A percentile compares a stretch with the other conserved stretches of the same genome.
These are phyloP conservation scores for Suillus bovinus DNA, from an alignment of 768 basidiomycete species.

Conservation along the genomic window DNA sequence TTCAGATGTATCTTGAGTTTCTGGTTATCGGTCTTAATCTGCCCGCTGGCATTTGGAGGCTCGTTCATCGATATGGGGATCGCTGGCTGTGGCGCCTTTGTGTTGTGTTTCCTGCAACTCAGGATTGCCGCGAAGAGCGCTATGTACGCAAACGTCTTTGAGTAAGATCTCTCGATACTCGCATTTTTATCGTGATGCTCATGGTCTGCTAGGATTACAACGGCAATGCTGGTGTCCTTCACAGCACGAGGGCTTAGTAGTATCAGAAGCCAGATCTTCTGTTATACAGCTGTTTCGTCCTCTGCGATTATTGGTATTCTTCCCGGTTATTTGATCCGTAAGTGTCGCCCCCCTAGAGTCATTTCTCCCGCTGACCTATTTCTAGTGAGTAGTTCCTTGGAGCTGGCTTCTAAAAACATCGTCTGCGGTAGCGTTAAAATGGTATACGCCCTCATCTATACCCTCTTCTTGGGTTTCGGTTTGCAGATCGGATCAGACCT, in stretches of 20 bases:
- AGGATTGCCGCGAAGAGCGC: slow-evolving; percentile 72
- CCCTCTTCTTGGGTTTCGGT: slow-evolving; percentile 82
- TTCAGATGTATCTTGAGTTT: slow-evolving; percentile 71
- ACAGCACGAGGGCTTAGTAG: slow-evolving; percentile 79
- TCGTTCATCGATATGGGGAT: slow-evolving; percentile 86
- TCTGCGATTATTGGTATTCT: slow-evolving; percentile 86
- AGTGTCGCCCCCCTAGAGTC: slow-evolving; percentile 26
- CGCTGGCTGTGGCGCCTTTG: slow-evolving; percentile 66
- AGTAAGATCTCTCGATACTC: slow-evolving; percentile 45
- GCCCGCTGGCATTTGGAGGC: slow-evolving; percentile 82
- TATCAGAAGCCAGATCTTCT: slow-evolving; percentile 77
- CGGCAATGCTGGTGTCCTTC: slow-evolving; percentile 81
- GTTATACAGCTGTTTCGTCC: slow-evolving; percentile 90
- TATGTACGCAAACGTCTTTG: slow-evolving; percentile 89
- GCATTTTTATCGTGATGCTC: slow-evolving; percentile 7
- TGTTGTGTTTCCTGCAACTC: slow-evolving; percentile 71
- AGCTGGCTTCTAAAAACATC: slow-evolving; percentile 84
- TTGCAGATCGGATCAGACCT: slow-evolving; percentile 83
- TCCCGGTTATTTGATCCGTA: slow-evolving; percentile 85
- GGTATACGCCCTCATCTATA: slow-evolving; percentile 88
- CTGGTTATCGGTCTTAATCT: slow-evolving; percentile 72
- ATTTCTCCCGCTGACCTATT: slow-evolving; percentile 12
- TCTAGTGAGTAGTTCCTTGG: slow-evolving; percentile 77
- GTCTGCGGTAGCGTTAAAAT: slow-evolving; percentile 84
- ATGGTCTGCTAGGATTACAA: slow-evolving; percentile 62